These are phyloP conservation scores for Penicillium hordei DNA, from an alignment of 2,329 filamentous ascomycete genomes.

Conservation along the genomic window DNA sequence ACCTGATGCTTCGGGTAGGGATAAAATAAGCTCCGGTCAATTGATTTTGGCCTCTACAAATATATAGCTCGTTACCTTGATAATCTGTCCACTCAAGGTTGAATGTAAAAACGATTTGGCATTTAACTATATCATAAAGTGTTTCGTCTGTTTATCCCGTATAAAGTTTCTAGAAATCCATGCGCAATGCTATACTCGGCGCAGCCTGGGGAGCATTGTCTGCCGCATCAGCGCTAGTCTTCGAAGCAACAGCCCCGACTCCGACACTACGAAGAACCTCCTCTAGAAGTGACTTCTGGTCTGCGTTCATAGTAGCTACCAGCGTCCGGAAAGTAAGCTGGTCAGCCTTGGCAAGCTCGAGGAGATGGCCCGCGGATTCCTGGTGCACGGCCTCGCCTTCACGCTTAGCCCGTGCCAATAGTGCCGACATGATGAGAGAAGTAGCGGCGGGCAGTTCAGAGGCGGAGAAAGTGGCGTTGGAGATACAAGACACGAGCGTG, in stretches of 20 bases:
- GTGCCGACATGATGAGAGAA: conserved; percentile 72
- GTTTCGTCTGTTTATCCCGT: not conserved
- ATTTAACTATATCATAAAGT: conserved; percentile 3
- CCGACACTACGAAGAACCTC: conserved; percentile 68
- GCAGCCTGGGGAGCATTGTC: conserved; percentile 54
- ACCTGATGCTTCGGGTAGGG: conserved; percentile 15
- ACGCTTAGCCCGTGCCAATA: conserved; percentile 69
- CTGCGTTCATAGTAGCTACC: conserved; percentile 68
- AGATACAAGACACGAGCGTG: conserved; percentile 72
- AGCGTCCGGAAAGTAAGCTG: conserved; percentile 71
- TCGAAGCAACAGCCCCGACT: conserved; percentile 38
- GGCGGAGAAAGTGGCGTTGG: conserved; percentile 37
- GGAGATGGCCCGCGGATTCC: conserved; percentile 72
- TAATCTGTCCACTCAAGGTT: too few relatives aligned
- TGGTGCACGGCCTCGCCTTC: conserved; percentile 61
- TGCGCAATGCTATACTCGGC: conserved; percentile 89
- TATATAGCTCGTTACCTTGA: not conserved
- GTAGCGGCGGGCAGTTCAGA: conserved; percentile 54
- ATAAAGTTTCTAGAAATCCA: conserved; percentile 68
- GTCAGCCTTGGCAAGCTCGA: conserved; percentile 78
- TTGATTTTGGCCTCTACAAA: not conserved
- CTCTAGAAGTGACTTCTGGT: conserved; percentile 76
- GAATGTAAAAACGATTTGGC: not conserved
- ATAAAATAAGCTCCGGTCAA: conserved; percentile 16
- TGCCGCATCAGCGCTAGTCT: conserved; percentile 44